These are phyloP conservation scores for Protomyces macrosporus DNA, from an alignment of 1,139 yeast genomes.

Conservation along the genomic window DNA sequence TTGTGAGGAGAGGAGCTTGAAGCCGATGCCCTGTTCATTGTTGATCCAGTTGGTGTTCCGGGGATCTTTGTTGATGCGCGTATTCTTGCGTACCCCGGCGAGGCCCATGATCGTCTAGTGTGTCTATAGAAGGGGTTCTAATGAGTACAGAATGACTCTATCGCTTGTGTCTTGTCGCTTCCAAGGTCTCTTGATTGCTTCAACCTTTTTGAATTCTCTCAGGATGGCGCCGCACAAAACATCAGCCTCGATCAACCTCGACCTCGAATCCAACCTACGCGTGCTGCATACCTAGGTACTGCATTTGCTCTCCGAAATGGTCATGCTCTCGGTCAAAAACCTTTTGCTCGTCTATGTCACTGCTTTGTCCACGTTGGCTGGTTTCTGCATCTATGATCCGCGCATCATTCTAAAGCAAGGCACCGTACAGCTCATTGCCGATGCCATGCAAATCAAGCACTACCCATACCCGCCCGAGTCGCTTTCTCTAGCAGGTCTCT, in stretches of 20 bases:
- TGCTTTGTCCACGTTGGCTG: constrained; percentile 11
- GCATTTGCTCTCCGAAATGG: neutral
- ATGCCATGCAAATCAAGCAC: constrained; percentile 10
- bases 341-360: constrained; percentile 17
- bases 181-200: neutral
- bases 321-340: constrained; percentile 3
- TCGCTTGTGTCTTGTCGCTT: no score
- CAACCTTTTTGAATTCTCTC: neutral
- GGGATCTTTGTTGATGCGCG: constrained; percentile 87
- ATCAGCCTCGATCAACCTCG: neutral
- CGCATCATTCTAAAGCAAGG: constrained; percentile 15
- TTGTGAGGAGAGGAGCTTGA: constrained; percentile 66
- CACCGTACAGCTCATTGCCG: constrained; percentile 8
- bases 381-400: constrained; percentile 13
- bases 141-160: no score
- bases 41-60: constrained; percentile 94
- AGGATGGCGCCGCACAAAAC: no score
- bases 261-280: neutral
- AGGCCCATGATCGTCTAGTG: constrained; percentile 48
- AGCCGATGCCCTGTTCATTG: constrained; percentile 77
- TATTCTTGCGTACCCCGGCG: constrained; percentile 77
- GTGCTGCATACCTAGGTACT: no score
- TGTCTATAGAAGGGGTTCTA: no score
- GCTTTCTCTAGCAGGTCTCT: constrained; percentile 8
- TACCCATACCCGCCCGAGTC: constrained; percentile 21